Percentiles rank a stretch among this genome's conserved stretches.
Conservation (phyloP, 306 rosid species). For the Carpinus viminea region DNA sequence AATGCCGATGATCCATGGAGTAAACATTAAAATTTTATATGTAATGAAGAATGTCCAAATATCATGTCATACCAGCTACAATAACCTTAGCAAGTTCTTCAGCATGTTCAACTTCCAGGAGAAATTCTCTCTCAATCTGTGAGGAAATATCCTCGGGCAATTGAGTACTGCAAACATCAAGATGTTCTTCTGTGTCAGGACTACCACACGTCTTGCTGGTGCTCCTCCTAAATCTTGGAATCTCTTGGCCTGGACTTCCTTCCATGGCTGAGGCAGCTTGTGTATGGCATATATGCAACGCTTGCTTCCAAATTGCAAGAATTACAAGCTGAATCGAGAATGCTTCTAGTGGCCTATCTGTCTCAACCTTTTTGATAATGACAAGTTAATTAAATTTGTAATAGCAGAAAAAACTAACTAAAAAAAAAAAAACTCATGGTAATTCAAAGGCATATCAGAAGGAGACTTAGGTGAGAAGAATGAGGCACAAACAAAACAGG, state of each 20-base stretch:
- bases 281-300: constrained; percentile 94
- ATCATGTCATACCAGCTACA: constrained; percentile 81
- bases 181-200: constrained; percentile 56
- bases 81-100: constrained; percentile 86
- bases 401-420: neutral
- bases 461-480: constrained; percentile 17
- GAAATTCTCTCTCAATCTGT: constrained; percentile 80
- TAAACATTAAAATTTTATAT: neutral
- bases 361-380: constrained; percentile 46
- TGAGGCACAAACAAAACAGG: neutral
- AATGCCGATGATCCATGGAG: neutral
- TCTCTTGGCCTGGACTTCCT: constrained; percentile 92
- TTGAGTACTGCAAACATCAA: constrained; percentile 45
- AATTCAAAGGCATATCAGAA: constrained; percentile 8
- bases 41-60: neutral
- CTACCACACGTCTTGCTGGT: constrained; percentile 56
- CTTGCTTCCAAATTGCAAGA: constrained; percentile 99
- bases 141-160: constrained; percentile 58
- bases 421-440: neutral
- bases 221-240: constrained; percentile 64
- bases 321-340: constrained; percentile 95
- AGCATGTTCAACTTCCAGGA: constrained; percentile 81
- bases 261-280: constrained; percentile 98
- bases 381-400: neutral
- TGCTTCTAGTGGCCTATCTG: constrained; percentile 81